Evolutionary conservation across 2,329 filamentous ascomycete genomes (phyloP).

Genomic region (Diplocarpon mali): DNA sequence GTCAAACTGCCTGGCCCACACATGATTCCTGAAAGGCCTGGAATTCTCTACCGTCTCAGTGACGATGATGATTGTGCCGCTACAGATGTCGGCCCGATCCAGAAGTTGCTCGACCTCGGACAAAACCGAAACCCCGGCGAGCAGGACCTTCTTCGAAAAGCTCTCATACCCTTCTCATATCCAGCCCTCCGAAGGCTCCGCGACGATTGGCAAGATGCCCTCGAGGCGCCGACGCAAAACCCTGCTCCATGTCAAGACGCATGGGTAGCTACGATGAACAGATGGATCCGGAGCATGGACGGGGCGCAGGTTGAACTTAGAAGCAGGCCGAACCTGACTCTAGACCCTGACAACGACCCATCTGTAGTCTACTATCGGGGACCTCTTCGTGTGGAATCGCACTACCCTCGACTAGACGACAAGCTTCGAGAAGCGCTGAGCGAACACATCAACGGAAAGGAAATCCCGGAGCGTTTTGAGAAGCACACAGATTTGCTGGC

Average conservation of each 20-base stretch:
- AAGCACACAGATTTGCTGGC: background rate
- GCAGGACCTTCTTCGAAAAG: background rate
- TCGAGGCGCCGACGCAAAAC: background rate
- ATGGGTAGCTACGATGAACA: background rate
- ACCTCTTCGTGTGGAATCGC: background rate
- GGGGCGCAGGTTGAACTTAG: slow-evolving; percentile 1
- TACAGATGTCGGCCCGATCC: background rate
- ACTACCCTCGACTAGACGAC: background rate
- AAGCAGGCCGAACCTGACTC: background rate
- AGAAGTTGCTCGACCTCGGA: background rate
- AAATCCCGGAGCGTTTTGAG: background rate
- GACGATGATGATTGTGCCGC: background rate
- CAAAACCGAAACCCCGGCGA: background rate
- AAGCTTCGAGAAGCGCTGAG: background rate
- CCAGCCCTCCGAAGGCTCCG: background rate
- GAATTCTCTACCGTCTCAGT: slow-evolving; percentile 1
- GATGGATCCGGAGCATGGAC: slow-evolving; percentile 6
- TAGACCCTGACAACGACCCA: slow-evolving; percentile 10
- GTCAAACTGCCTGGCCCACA: slow-evolving; percentile 1
- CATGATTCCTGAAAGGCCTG: slow-evolving; percentile 1
- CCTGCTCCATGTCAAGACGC: background rate
- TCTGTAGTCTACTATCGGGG: slow-evolving; percentile 8
- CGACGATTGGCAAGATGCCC: background rate
- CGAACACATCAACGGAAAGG: background rate
- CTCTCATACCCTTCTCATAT: background rate